Percentiles rank a stretch among this genome's conserved stretches.
These are phyloP conservation scores for Aspergillus indologenus DNA, from an alignment of 495 filamentous ascomycete species.

Conservation along the genomic window DNA sequence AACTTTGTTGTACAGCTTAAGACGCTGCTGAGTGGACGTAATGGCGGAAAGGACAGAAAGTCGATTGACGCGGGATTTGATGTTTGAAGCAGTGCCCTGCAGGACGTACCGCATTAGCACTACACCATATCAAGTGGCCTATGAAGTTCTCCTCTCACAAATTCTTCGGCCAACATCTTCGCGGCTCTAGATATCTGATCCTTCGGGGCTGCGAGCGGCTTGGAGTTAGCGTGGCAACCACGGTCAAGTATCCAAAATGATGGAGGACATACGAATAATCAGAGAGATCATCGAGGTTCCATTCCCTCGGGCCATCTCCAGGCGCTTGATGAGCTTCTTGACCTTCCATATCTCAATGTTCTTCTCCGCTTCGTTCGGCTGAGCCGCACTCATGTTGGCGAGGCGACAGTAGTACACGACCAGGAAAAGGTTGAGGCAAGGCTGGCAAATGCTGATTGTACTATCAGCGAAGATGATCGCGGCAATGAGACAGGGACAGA, in stretches of 20 bases:
- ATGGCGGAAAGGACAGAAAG: constrained; percentile 96
- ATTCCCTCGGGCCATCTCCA: constrained; percentile 90
- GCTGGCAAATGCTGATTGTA: constrained; percentile 8
- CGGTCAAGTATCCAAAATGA: constrained; percentile 18
- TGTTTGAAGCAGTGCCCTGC: constrained; percentile 95
- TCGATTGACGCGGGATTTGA: constrained; percentile 98
- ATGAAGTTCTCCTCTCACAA: constrained; percentile 52
- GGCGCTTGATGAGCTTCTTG: constrained; percentile 96
- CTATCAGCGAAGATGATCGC: constrained; percentile 6
- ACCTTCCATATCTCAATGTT: constrained; percentile 88
- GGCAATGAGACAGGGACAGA: neutral
- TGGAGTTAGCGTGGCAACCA: constrained; percentile 16
- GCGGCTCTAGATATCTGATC: constrained; percentile 94
- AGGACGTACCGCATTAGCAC: neutral
- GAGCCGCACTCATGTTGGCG: constrained; percentile 82
- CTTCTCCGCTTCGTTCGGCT: constrained; percentile 93
- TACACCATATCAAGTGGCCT: neutral
- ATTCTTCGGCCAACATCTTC: constrained; percentile 99
- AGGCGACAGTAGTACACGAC: constrained; percentile 33
- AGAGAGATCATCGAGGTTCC: constrained; percentile 98
- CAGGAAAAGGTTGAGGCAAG: constrained; percentile 22
- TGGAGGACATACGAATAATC: constrained; percentile 79
- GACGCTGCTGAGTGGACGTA: constrained; percentile 96
- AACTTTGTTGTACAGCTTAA: constrained; percentile 98
- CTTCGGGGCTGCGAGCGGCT: constrained; percentile 68